phyloP scores from a whole-genome alignment of 2,329 filamentous ascomycete species.

The Aspergillus aculeatus region DNA sequence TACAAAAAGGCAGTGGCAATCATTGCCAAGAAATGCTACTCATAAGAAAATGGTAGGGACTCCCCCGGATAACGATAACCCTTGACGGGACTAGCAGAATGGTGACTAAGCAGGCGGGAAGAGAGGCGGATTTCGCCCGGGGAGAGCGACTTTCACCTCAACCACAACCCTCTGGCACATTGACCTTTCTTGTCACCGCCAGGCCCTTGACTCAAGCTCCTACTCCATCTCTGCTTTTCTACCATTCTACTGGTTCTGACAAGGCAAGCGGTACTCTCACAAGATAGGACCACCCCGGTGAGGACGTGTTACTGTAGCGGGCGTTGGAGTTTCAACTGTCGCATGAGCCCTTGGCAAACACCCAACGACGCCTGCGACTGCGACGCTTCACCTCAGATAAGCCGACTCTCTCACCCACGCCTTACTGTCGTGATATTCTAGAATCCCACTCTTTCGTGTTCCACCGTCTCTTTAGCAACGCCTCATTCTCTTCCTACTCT shows the following conservation, averaged over 20 bases:
- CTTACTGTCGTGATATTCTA: slow-evolving; percentile 6
- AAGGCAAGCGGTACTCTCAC: not conserved
- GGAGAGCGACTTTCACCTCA: slow-evolving; percentile 37
- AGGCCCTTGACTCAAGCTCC: not conserved
- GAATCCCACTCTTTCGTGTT: not conserved
- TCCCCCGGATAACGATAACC: slow-evolving; percentile 3
- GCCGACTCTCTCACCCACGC: slow-evolving; percentile 9
- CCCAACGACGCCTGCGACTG: slow-evolving; percentile 13
- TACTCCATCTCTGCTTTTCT: not conserved
- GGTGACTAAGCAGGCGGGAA: slow-evolving; percentile 36
- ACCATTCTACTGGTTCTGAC: not conserved
- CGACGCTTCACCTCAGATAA: slow-evolving; percentile 16
- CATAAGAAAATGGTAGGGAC: not conserved
- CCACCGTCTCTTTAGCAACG: not conserved
- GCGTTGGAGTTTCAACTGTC: slow-evolving; percentile 17
- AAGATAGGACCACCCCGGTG: not conserved
- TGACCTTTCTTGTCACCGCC: slow-evolving; percentile 1
- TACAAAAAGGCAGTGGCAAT: not conserved
- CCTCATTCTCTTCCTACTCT: not conserved
- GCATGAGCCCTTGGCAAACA: slow-evolving; percentile 23
- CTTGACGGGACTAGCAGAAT: slow-evolving; percentile 5
- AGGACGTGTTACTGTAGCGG: slow-evolving; percentile 7
- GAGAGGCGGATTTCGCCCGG: slow-evolving; percentile 39
- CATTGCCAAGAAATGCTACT: not conserved
- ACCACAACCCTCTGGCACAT: slow-evolving; percentile 30